A percentile compares a stretch with the other conserved stretches of the same genome.
phyloP scores from a whole-genome alignment of 139 green algal genomes.

The Chlorella sp. region DNA sequence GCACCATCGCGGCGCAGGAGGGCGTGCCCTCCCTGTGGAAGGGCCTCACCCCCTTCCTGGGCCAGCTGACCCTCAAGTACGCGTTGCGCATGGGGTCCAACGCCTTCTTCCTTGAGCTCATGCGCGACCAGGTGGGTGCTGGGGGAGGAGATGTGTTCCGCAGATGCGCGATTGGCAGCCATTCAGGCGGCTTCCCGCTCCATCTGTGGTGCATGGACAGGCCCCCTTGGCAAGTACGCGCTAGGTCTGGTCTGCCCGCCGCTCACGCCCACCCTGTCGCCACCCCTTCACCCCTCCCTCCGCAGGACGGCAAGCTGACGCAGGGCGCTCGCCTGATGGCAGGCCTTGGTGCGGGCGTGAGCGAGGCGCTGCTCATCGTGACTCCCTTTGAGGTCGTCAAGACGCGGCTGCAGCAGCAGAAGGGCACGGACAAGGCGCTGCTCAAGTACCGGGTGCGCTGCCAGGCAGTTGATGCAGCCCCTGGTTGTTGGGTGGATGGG shows the following conservation, averaged over 20 bases:
- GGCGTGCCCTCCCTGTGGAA: constrained; percentile 92
- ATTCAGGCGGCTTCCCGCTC: too few species aligned
- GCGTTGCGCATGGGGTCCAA: constrained; percentile 95
- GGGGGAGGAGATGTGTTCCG: neutral
- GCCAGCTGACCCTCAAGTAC: constrained; percentile 97
- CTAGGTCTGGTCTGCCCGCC: too few species aligned
- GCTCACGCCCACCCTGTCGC: too few species aligned
- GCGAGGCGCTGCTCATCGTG: constrained; percentile 94
- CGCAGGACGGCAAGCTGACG: constrained; percentile 68
- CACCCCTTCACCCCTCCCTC: too few species aligned
- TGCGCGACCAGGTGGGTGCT: constrained; percentile 68
- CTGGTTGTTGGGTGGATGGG: too few species aligned
- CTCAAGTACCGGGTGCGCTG: constrained; percentile 84
- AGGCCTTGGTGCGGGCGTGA: constrained; percentile 87
- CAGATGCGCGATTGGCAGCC: too few species aligned
- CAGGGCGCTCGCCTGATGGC: constrained; percentile 50
- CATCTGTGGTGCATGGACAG: too few species aligned
- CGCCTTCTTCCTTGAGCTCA: constrained; percentile 82
- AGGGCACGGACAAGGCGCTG: constrained; percentile 67
- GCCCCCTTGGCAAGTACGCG: too few species aligned
- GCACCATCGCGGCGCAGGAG: constrained; percentile 83
- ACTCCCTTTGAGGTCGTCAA: constrained; percentile 98
- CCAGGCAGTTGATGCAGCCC: too few species aligned
- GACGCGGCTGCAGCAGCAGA: constrained; percentile 96
- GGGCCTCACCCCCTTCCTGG: constrained; percentile 94